Percentiles rank a stretch among this genome's conserved stretches.
phyloP scores from a whole-genome alignment of 108 stramenopile genomes.

The Cyclotella distinguenda region DNA sequence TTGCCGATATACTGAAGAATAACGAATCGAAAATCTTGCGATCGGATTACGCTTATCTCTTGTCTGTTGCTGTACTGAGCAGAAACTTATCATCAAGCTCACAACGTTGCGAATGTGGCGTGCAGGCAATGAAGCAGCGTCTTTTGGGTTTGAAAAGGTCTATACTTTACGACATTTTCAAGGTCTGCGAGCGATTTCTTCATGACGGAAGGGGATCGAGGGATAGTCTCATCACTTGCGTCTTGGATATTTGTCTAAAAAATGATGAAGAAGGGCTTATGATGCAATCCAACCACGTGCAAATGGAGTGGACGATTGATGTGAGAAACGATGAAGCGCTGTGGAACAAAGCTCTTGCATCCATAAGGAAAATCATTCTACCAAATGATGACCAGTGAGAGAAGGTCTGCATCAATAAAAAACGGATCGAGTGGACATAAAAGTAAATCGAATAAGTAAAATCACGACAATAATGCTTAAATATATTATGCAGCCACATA shows the following conservation, averaged over 20 bases:
- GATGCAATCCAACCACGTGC: constrained; percentile 8
- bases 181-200: constrained; percentile 20
- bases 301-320: constrained; percentile 14
- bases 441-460: no score
- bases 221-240: constrained; percentile 22
- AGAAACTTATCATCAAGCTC: constrained; percentile 46
- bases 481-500: no score
- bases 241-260: constrained; percentile 22
- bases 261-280: constrained; percentile 7
- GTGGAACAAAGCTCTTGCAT: constrained; percentile 5
- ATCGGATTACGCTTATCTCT: constrained; percentile 36
- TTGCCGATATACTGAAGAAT: constrained; percentile 28
- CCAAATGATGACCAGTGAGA: no score
- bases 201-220: constrained; percentile 16
- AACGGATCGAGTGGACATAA: no score
- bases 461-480: no score
- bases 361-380: no score
- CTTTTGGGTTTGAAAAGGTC: constrained; percentile 20
- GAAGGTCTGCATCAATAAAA: no score
- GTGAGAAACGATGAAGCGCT: neutral
- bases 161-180: constrained; percentile 28
- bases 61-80: constrained; percentile 38
- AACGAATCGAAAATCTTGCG: constrained; percentile 22
- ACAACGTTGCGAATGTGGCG: constrained; percentile 48
- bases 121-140: constrained; percentile 51